phyloP scores from a whole-genome alignment of 2,329 filamentous ascomycete genomes.

The Exophiala sp. region DNA sequence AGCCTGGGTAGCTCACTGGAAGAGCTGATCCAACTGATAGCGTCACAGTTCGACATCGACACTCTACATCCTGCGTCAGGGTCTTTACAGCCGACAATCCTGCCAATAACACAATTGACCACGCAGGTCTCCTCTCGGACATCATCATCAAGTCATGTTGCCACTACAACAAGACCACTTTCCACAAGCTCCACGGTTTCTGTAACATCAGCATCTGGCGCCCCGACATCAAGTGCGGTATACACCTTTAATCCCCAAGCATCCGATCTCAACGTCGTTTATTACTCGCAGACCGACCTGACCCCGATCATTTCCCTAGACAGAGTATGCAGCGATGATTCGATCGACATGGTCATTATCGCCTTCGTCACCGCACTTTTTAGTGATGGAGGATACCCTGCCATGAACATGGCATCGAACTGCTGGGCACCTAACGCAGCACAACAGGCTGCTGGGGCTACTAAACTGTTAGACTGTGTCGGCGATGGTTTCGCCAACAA shows the following conservation, averaged over 20 bases:
- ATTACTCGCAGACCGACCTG: constrained; percentile 30
- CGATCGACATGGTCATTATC: constrained; percentile 32
- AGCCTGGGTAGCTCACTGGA: constrained; percentile 11
- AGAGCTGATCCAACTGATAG: constrained; percentile 9
- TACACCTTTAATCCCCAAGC: constrained; percentile 20
- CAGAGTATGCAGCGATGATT: constrained; percentile 28
- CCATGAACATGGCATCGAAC: constrained; percentile 29
- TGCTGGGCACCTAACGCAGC: constrained; percentile 26
- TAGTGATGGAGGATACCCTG: constrained; percentile 23
- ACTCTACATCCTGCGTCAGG: not conserved
- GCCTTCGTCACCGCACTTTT: constrained; percentile 30
- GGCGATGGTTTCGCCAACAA: constrained; percentile 25
- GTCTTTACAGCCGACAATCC: constrained; percentile 2
- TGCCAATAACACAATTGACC: constrained; percentile 10
- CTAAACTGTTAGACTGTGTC: constrained; percentile 28
- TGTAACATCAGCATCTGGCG: not conserved
- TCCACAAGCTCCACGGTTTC: not conserved
- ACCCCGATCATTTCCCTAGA: constrained; percentile 24
- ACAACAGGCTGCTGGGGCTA: constrained; percentile 25
- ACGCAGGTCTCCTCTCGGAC: not conserved
- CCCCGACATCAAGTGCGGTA: not conserved
- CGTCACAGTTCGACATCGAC: constrained; percentile 10
- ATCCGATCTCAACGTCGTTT: constrained; percentile 25
- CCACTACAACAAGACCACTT: not conserved
- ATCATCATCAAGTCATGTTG: not conserved